These are phyloP conservation scores for Knoxia roxburghii DNA, from an alignment of 257 asterid species.

Conservation along the genomic window DNA sequence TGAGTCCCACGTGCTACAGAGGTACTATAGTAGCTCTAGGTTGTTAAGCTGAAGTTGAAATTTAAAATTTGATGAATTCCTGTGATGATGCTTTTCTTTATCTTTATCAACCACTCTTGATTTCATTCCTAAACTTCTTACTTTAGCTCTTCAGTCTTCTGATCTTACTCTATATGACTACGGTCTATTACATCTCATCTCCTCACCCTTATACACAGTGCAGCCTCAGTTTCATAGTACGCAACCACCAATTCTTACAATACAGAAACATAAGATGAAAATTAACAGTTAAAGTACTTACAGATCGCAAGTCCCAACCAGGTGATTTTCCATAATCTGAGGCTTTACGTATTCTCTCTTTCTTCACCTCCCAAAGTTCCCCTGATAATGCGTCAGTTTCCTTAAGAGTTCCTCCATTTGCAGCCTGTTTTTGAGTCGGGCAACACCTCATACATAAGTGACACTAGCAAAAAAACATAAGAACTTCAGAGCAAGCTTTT, in stretches of 20 bases:
- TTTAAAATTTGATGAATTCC: background rate
- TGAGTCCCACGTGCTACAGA: too few species aligned
- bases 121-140: background rate
- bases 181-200: background rate
- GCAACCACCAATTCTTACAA: background rate
- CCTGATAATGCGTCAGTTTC: conserved; percentile 93
- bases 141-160: background rate
- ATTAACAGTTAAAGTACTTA: conserved; percentile 44
- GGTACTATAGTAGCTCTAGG: background rate
- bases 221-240: background rate
- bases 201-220: background rate
- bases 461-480: conserved; percentile 12
- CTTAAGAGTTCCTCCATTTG: conserved; percentile 72
- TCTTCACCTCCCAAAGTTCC: conserved; percentile 95
- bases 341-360: conserved; percentile 88
- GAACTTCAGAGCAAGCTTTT: conserved; percentile 19
- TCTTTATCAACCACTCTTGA: background rate
- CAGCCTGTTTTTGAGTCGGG: conserved; percentile 43
- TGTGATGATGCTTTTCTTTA: background rate
- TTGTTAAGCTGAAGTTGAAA: background rate
- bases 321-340: conserved; percentile 74
- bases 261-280: background rate
- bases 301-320: conserved; percentile 99
- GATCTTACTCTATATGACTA: background rate
- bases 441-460: conserved; percentile 17